Evolutionary conservation across 441 rosid genomes (phyloP), one percentile per base, ranked within the genome.

Genomic region (Capsella rubella): DNA sequence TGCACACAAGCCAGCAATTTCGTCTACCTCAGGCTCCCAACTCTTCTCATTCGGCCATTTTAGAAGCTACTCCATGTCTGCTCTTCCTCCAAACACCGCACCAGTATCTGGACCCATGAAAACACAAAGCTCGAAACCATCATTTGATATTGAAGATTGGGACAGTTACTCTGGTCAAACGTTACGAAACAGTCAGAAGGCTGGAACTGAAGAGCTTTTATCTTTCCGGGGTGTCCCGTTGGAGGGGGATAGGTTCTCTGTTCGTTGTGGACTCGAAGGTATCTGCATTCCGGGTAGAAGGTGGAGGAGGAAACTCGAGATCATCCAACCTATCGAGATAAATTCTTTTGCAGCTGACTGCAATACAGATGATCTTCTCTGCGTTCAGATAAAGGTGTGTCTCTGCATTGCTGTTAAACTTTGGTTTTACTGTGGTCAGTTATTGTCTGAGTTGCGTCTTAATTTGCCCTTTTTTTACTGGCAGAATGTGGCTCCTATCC

Each of bases 51-150:
- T 89, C 64, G 85, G 91, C 72, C 86, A 93, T 83, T 86, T 93
- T 72, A 87, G 98, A 86, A 96, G 96, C 82, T 93, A 96, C 80
- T 96, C 98, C 67, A 93, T 96, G 99, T 96, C 99, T 42, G 80
- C 99, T 61, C 83, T 93, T 58, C 98, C 98, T 69, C 99, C 90
- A 73, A 89, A 69, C 84, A 76, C 82, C 78, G 61, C 79, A 72
- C 83, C 90, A 74, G 80, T 91, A 52, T 18, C 87, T 80, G 85
- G 83, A 72, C 79, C 90, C 66, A 56, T 81, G 57, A 86, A 91
- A 79, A 67, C 81, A 59, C 93, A 84, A 69, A 90, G 89, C 85
- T 82, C 93, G 74, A 96, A 90, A 77, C 91, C 92, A 58, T 72
- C 79, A 58, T 89, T 89, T 86, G 98, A 90, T 71, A 73, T 88